phyloP scores from a whole-genome alignment of 1,139 yeast genomes.

The Candida buenavistaensis region DNA sequence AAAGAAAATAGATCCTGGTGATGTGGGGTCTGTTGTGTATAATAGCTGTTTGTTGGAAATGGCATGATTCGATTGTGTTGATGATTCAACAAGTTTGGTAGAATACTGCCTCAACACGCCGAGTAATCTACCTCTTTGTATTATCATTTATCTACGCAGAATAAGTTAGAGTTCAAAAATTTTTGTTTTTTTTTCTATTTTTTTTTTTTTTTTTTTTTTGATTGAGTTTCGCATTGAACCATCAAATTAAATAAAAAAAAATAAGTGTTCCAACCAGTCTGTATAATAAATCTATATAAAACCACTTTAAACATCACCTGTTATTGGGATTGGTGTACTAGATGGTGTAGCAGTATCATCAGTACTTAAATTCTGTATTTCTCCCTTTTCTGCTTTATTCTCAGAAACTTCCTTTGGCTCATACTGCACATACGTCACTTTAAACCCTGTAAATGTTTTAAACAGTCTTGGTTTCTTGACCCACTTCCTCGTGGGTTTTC shows the following conservation, averaged over 20 bases:
- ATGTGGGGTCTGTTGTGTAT: constrained; percentile 71
- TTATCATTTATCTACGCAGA: not conserved
- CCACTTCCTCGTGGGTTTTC: constrained; percentile 55
- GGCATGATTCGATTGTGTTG: constrained; percentile 45
- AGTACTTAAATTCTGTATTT: constrained; percentile 2
- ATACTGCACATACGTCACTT: constrained; percentile 43
- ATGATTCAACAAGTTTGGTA: constrained; percentile 17
- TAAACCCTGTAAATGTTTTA: constrained; percentile 62
- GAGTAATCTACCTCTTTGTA: constrained; percentile 1
- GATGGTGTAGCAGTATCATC: constrained; percentile 1
- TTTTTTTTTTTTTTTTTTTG: too few relatives aligned
- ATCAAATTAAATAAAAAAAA: too few relatives aligned
- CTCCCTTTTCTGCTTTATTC: not conserved
- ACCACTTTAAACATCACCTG: too few relatives aligned
- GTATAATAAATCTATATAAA: too few relatives aligned
- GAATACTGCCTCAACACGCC: too few relatives aligned
- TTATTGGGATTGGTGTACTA: constrained; percentile 2
- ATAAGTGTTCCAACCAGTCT: too few relatives aligned
- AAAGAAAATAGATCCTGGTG: constrained; percentile 90
- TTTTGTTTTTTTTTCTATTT: too few relatives aligned
- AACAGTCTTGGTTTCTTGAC: constrained; percentile 43
- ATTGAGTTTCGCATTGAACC: too few relatives aligned
- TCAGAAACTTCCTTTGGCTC: constrained; percentile 17
- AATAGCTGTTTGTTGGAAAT: constrained; percentile 68
- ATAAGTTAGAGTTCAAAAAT: too few relatives aligned